Conservation (phyloP, 306 rosid genomes). For the Hippophae tibetana region DNA sequence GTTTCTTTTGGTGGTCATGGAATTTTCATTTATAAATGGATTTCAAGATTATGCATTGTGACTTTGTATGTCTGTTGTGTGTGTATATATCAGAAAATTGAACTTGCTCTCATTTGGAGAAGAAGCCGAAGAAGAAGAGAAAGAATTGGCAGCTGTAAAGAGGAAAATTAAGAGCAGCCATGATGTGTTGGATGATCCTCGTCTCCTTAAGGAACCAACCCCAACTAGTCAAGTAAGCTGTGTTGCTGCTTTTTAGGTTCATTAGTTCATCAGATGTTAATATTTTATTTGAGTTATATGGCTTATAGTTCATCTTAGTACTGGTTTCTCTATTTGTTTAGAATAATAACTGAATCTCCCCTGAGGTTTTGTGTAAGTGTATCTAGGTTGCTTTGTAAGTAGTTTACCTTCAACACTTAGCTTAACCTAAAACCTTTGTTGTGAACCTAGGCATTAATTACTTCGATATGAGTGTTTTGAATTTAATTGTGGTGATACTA, state of each 20-base stretch:
- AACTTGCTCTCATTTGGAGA: constrained; percentile 91
- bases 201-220: constrained; percentile 65
- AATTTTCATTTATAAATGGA: constrained; percentile 7
- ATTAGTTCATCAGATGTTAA: not conserved
- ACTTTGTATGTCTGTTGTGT: constrained; percentile 4
- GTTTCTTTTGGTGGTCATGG: constrained; percentile 5
- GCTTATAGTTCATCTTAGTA: not conserved
- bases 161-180: constrained; percentile 93
- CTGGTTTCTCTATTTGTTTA: not conserved
- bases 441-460: not conserved
- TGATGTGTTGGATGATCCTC: constrained; percentile 93
- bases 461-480: constrained; percentile 1
- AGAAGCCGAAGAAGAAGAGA: constrained; percentile 96
- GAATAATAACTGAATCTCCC: not conserved
- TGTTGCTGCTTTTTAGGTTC: constrained; percentile 6
- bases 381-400: not conserved
- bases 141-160: constrained; percentile 62
- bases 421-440: too few species aligned
- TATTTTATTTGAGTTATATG: not conserved
- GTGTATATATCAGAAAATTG: constrained; percentile 44
- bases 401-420: too few species aligned
- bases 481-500: not conserved
- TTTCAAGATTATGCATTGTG: not conserved
- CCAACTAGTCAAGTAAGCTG: constrained; percentile 23
- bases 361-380: not conserved